A percentile compares a stretch with the other conserved stretches of the same genome.
Evolutionary conservation across 2,329 filamentous ascomycete species (phyloP).

Genomic region (Laburnicola sp.): DNA sequence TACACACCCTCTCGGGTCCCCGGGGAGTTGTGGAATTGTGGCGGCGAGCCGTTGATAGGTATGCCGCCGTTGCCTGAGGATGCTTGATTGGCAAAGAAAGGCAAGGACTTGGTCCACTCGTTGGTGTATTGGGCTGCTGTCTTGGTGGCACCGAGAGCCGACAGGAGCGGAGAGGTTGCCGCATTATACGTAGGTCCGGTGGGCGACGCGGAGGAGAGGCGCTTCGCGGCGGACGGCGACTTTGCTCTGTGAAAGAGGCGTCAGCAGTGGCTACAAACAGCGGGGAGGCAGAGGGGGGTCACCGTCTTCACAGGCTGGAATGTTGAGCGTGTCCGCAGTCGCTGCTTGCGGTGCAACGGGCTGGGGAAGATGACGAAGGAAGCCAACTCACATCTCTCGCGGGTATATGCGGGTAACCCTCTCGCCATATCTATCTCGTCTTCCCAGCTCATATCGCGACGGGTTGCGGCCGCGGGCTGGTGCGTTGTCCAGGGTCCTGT

Average conservation of each 20-base stretch:
- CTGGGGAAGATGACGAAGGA: background rate
- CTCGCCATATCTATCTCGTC: constrained; percentile 44
- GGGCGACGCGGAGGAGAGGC: constrained; percentile 42
- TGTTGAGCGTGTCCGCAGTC: constrained; percentile 7
- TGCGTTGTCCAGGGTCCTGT: constrained; percentile 40
- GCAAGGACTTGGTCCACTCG: constrained; percentile 53
- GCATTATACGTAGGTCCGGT: constrained; percentile 40
- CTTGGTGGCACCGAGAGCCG: constrained; percentile 45
- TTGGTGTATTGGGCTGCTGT: constrained; percentile 46
- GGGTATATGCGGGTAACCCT: constrained; percentile 47
- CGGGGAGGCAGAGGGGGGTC: constrained; percentile 3
- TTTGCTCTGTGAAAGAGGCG: constrained; percentile 40
- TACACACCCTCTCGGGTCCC: constrained; percentile 36
- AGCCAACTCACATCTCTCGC: constrained; percentile 42
- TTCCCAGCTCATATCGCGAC: constrained; percentile 48
- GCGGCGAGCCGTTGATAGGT: constrained; percentile 52
- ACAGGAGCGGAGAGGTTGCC: constrained; percentile 44
- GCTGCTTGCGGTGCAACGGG: background rate
- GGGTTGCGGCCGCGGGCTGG: constrained; percentile 43
- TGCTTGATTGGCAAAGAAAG: constrained; percentile 47
- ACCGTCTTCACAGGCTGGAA: too few relatives aligned
- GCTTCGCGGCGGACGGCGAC: constrained; percentile 39
- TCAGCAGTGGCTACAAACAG: constrained; percentile 12
- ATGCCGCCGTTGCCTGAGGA: constrained; percentile 47
- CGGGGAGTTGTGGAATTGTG: constrained; percentile 42